Evolutionary conservation across 2,329 filamentous ascomycete genomes (phyloP), one percentile per base, ranked within the genome.

Genomic region (Phyllosticta citrichinensis): DNA sequence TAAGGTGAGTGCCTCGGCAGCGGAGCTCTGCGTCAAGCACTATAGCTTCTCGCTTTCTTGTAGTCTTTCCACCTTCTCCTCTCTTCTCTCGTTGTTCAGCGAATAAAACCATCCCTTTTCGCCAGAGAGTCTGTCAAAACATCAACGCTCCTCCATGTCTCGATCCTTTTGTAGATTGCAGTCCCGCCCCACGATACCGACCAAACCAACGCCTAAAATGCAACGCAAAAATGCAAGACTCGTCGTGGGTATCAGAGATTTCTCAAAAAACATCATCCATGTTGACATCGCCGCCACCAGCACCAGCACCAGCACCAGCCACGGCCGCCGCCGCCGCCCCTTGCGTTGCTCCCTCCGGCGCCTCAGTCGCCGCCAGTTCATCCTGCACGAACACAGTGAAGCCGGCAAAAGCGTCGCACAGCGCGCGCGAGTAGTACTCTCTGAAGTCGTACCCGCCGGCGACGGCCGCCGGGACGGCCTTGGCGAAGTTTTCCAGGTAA

Each of bases 381-480:
- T 97, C 91, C 40, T 83, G 87, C 52, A 99, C 79, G 67, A 96
- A 95, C 52, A 96, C 89, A 0, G 89, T 91, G 63, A 99, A 74
- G 0, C 95, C 94, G 0, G 89, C 85, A 75, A 97, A 97, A 0
- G 93, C 91, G 70, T 97, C 92, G 63, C 90, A 88, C 70, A 99
- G 77, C 24, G 89, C 87, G 24, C 92, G 81, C 8, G 85, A 80
- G 68, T 91, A 89, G 70, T 94, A 97, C 70, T 96, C 91, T 35
- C 83, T 79, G 52, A 93, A 78, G 68, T 87, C 86, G 74, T 95
- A 97, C 0, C 94, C 95, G 33, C 91, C 92, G 14, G 40, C 14
- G 6, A 47, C 40, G 17, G 89, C 89, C 57, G 82, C 77, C 69
- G 88, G 85, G 53, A 82, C 79, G 2, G 81, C 75, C 69, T 92